phyloP scores from a whole-genome alignment of 305 asterid species.

The Fraxinus velutina region DNA sequence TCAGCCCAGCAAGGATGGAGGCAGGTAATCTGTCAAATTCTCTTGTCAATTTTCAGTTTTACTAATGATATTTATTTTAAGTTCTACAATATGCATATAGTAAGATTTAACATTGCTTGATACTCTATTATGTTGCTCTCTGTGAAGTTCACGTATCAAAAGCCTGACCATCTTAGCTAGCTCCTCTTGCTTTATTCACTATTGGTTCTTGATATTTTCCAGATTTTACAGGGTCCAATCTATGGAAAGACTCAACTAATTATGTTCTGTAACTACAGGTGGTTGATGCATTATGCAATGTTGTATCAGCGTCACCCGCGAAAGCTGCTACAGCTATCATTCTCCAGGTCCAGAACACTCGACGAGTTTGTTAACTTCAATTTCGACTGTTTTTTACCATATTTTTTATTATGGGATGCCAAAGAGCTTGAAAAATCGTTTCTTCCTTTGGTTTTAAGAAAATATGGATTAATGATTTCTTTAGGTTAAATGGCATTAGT shows the following conservation, averaged over 20 bases:
- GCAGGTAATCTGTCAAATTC: slow-evolving; percentile 55
- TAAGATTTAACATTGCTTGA: not conserved
- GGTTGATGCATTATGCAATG: slow-evolving; percentile 95
- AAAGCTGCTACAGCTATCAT: slow-evolving; percentile 96
- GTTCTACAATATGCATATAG: not conserved
- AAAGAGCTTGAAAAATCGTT: not conserved
- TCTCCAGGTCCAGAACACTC: slow-evolving; percentile 71
- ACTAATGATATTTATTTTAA: not conserved
- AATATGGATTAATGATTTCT: not conserved
- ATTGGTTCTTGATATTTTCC: not conserved
- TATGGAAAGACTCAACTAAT: not conserved
- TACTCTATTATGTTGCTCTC: not conserved
- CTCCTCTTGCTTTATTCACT: not conserved
- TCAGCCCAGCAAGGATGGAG: slow-evolving; percentile 99
- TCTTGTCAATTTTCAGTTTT: slow-evolving; percentile 4
- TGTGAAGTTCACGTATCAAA: not conserved
- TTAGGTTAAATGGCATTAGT: not conserved
- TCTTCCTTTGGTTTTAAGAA: not conserved
- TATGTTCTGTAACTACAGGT: slow-evolving; percentile 48
- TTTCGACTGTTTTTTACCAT: not conserved
- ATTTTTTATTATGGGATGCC: not conserved
- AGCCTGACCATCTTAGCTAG: not conserved
- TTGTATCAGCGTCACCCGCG: slow-evolving; percentile 88
- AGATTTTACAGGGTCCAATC: slow-evolving; percentile 1
- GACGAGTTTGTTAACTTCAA: not conserved